These are phyloP conservation scores for Dioscorea zingiberensis DNA, from an alignment of 106 monocot genomes.

Conservation along the genomic window DNA sequence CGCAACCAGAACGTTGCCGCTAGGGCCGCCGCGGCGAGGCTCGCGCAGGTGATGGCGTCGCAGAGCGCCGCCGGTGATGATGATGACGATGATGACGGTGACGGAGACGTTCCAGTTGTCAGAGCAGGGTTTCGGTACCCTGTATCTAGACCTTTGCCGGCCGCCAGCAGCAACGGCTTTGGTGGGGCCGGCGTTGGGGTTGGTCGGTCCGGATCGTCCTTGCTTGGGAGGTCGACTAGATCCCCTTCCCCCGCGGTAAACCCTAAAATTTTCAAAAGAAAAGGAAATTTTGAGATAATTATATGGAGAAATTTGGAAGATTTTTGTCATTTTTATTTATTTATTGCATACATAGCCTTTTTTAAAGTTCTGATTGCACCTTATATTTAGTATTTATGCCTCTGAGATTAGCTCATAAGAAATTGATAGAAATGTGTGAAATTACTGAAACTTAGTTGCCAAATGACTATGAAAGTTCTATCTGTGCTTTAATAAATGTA, in stretches of 20 bases:
- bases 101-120: conserved; percentile 5
- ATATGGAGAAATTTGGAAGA: no score
- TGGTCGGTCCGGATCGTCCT: background rate
- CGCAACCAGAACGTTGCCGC: conserved; percentile 76
- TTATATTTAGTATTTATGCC: no score
- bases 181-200: conserved; percentile 5
- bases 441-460: no score
- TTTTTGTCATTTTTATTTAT: no score
- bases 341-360: no score
- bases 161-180: conserved; percentile 9
- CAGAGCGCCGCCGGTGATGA: conserved; percentile 45
- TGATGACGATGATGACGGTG: conserved; percentile 44
- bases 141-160: background rate
- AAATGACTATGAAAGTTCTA: no score
- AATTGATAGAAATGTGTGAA: no score
- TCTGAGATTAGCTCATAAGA: no score
- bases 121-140: background rate
- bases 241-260: conserved; percentile 46
- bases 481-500: no score
- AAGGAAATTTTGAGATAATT: no score
- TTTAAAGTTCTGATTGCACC: no score
- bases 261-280: background rate
- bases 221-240: conserved; percentile 21
- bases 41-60: conserved; percentile 82
- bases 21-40: conserved; percentile 64